phyloP scores from a whole-genome alignment of 2,329 filamentous ascomycete genomes.

The Periconia sp. region DNA sequence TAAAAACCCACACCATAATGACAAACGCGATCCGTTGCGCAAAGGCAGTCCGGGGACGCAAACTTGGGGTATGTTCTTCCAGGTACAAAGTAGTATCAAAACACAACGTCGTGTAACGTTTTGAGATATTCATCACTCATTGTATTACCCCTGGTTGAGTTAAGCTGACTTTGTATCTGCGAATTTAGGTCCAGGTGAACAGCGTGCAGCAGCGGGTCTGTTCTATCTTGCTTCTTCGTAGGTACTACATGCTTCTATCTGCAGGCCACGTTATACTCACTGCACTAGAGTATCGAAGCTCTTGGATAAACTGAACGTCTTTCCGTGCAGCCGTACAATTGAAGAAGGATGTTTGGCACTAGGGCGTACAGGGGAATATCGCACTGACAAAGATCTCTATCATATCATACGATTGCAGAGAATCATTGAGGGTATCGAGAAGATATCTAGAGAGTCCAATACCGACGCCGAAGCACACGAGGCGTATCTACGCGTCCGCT shows the following conservation, averaged over 20 bases:
- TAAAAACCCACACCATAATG: slow-evolving; percentile 15
- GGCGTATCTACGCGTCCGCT: slow-evolving; percentile 31
- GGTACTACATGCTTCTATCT: slow-evolving; percentile 10
- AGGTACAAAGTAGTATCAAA: no score
- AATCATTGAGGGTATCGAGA: slow-evolving; percentile 43
- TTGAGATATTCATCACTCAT: no score
- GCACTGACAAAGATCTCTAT: slow-evolving; percentile 40
- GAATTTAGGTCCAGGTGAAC: slow-evolving; percentile 47
- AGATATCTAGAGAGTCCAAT: slow-evolving; percentile 16
- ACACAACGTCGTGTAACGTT: no score
- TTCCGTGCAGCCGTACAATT: slow-evolving; percentile 38
- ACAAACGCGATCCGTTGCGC: slow-evolving; percentile 25
- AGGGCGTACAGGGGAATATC: slow-evolving; percentile 30
- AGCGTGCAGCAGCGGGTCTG: slow-evolving; percentile 48
- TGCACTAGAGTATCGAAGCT: slow-evolving; percentile 36
- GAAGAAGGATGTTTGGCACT: slow-evolving; percentile 42
- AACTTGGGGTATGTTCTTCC: no score
- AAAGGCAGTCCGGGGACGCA: slow-evolving; percentile 14
- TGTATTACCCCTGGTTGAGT: no score
- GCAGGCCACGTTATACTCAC: slow-evolving; percentile 3
- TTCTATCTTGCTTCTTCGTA: slow-evolving; percentile 49
- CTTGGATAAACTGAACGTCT: slow-evolving; percentile 43
- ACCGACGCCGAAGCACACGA: slow-evolving; percentile 30
- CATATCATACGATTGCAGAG: slow-evolving; percentile 42
- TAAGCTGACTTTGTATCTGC: no score